Base-by-base conservation (phyloP, 441 rosid species). In the Bocquillonia castaneifolia region DNA sequence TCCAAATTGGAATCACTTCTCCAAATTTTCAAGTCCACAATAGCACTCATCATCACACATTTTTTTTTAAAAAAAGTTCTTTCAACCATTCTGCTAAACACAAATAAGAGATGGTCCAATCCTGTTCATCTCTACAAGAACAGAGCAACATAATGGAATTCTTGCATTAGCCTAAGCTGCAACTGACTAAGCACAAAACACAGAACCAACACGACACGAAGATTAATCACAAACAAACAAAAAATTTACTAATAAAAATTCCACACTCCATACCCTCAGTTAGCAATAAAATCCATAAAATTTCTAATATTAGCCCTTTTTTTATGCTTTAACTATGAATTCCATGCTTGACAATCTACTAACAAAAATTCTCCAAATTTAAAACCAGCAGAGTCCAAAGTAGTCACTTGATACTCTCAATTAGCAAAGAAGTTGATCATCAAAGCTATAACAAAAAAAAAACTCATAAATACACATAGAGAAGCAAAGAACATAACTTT, bases 401-500 rank as follows among this genome's bases (percentile, higher is more conserved):
- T 32, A 70, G 45, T 12, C 17, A 18, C 45, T 52, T 31, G 13
- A 26, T 63, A 31, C 37, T 59, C 23, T 37, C 63, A 68, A 71
- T 32, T 26, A 70, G 45, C 57, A 51, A 20, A 40, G 42, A 42
- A 18, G 32, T 13, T 63, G 58, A 67, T 47, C 63, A 60, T 47
- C 42, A 53, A 20, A 52, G 18, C 54, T 56, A 71, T 63, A 58
- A 64, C 47, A 67, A 63, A 29, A 57, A 70, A 32, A 69, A 44
- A n/a, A 28, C 7, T 45, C 14, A 58, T 25, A 67, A 57, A 66
- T 47, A 45, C 62, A 68, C 25, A 61, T 23, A 70, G 32, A 58
- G 56, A 52, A 55, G 6, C 55, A 65, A 62, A 76, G 54, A 68
- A 70, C 53, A 60, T 68, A 63, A 60, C 44, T 73, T 75, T 40